Percentiles rank a stretch among this genome's conserved stretches.
Conservation (phyloP, 2,329 filamentous ascomycete species). For the Ceratocystis diversiconidia region DNA sequence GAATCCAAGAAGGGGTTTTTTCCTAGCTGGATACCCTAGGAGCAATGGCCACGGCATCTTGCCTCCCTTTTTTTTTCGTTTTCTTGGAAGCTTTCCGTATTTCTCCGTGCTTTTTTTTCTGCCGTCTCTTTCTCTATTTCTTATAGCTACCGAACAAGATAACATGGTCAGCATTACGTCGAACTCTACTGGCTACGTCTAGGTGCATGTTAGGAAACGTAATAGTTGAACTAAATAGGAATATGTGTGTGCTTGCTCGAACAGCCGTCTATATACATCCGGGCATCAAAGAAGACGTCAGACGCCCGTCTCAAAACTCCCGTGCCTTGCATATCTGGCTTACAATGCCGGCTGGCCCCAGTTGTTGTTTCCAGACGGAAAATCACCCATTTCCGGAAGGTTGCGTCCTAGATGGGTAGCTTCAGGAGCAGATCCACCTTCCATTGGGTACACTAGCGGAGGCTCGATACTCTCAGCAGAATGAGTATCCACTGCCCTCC, state of each 20-base stretch:
- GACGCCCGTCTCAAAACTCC: background rate
- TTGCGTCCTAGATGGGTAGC: background rate
- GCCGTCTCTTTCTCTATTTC: background rate
- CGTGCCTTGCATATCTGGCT: background rate
- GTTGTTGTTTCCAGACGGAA: background rate
- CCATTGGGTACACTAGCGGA: background rate
- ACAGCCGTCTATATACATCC: background rate
- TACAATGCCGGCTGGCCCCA: background rate
- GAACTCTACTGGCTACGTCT: no score
- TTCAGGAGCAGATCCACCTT: background rate
- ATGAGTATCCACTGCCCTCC: background rate
- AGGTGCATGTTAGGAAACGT: no score
- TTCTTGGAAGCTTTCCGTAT: background rate
- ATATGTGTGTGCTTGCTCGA: no score
- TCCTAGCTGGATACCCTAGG: background rate
- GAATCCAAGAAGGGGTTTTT: background rate
- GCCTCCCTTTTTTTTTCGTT: background rate
- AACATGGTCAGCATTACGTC: background rate
- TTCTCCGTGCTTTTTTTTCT: background rate
- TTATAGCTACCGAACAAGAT: background rate
- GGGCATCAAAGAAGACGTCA: background rate
- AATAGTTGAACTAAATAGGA: no score
- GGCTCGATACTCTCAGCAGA: background rate
- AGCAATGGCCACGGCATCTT: background rate
- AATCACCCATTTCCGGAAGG: background rate